These are phyloP conservation scores for Laetiporus sulphureus DNA, from an alignment of 1,284 basidiomycete species.

Conservation along the genomic window DNA sequence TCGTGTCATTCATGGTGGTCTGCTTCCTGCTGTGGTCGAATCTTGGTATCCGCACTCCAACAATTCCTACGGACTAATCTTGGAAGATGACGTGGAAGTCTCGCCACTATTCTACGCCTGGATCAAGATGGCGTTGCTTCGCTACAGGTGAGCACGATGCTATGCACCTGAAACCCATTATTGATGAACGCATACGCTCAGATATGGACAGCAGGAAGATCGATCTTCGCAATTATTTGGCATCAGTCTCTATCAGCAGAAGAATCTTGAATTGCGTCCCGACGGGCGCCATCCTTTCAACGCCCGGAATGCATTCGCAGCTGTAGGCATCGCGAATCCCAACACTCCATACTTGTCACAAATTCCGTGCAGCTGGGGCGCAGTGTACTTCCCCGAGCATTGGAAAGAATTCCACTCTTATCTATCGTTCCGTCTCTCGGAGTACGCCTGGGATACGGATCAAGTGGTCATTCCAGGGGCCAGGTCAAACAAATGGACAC, in stretches of 20 bases:
- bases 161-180: no score
- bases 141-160: constrained; percentile 68
- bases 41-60: constrained; percentile 77
- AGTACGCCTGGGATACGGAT: constrained; percentile 34
- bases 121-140: constrained; percentile 68
- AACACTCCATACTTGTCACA: constrained; percentile 74
- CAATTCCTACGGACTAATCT: constrained; percentile 68
- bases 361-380: constrained; percentile 87
- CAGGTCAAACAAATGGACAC: constrained; percentile 73
- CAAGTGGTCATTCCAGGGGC: constrained; percentile 58
- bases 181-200: no score
- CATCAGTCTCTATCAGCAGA: constrained; percentile 79
- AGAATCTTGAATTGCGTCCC: constrained; percentile 64
- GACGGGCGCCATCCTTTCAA: constrained; percentile 65
- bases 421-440: constrained; percentile 58
- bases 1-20: constrained; percentile 66
- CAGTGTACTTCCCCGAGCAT: constrained; percentile 79
- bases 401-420: constrained; percentile 82
- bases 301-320: constrained; percentile 49
- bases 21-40: constrained; percentile 77
- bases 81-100: constrained; percentile 81
- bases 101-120: constrained; percentile 81
- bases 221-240: constrained; percentile 54
- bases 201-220: constrained; percentile 44
- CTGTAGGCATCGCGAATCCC: constrained; percentile 32